These are phyloP conservation scores for Sporobolomyces pararoseus DNA, from an alignment of 768 basidiomycete genomes.

Conservation along the genomic window DNA sequence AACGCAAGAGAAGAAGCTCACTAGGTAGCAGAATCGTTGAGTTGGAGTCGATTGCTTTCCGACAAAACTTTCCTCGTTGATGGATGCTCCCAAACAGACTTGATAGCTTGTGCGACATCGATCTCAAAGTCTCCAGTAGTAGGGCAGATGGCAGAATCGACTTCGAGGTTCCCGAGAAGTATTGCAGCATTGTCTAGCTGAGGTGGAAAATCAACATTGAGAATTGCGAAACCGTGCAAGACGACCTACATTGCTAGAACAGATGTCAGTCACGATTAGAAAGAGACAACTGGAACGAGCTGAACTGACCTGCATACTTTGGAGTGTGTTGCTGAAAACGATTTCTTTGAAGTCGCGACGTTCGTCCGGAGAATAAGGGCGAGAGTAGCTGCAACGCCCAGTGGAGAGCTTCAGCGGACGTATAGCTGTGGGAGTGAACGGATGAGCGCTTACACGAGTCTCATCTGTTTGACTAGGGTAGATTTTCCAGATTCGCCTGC, in stretches of 20 bases:
- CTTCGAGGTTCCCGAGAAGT: conserved; percentile 66
- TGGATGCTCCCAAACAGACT: conserved; percentile 65
- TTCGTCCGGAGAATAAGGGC: conserved; percentile 77
- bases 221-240: conserved; percentile 76
- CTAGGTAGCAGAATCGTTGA: conserved; percentile 91
- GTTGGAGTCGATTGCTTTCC: conserved; percentile 82
- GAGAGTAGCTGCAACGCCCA: conserved; percentile 84
- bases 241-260: neutral
- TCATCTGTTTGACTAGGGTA: conserved; percentile 55
- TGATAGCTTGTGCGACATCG: conserved; percentile 54
- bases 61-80: conserved; percentile 77
- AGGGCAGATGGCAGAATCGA: conserved; percentile 62
- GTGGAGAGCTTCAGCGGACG: conserved; percentile 45
- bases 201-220: conserved; percentile 69
- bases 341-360: conserved; percentile 88
- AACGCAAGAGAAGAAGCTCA: conserved; percentile 39
- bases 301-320: conserved; percentile 72
- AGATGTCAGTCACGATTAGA: neutral
- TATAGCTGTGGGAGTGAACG: conserved; percentile 55
- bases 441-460: conserved; percentile 5
- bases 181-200: conserved; percentile 65
- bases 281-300: too few species aligned
- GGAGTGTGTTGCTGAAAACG: conserved; percentile 84
- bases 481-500: conserved; percentile 97
- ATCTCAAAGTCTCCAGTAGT: conserved; percentile 65